Percentiles rank a stretch among this genome's conserved stretches.
Evolutionary conservation across 2,329 filamentous ascomycete species (phyloP).

Genomic region (Zelopaecilomyces penicillatus): DNA sequence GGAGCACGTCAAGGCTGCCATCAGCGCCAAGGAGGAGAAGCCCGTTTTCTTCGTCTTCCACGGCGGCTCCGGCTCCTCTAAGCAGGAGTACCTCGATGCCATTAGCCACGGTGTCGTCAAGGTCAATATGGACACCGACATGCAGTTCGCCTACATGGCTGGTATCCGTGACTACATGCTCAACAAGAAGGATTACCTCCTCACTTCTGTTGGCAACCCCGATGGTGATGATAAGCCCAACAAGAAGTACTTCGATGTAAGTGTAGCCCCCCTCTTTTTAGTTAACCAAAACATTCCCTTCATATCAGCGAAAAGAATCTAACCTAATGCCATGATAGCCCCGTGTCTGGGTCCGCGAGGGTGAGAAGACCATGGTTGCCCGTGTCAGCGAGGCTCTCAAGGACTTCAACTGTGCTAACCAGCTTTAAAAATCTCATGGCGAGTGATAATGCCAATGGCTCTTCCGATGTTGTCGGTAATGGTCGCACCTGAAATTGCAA

Average conservation of each 20-base stretch:
- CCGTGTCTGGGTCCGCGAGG: conserved; percentile 90
- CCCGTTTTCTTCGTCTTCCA: conserved; percentile 99
- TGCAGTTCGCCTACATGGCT: conserved; percentile 87
- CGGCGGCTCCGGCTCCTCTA: conserved; percentile 85
- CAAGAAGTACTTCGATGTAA: conserved; percentile 81
- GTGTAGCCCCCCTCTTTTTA: conserved; percentile 14
- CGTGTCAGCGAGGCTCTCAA: conserved; percentile 73
- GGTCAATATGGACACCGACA: conserved; percentile 98
- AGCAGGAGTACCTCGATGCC: conserved; percentile 82
- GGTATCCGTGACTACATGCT: conserved; percentile 93
- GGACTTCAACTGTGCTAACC: conserved; percentile 66
- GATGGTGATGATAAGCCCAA: conserved; percentile 96
- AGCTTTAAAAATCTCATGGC: conserved; percentile 20
- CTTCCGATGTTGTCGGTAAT: too few species aligned
- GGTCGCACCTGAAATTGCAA: too few species aligned
- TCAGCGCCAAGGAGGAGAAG: conserved; percentile 65
- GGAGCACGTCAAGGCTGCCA: conserved; percentile 76
- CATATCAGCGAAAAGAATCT: background rate
- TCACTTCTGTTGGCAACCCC: conserved; percentile 83
- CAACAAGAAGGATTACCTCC: conserved; percentile 91
- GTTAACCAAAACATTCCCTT: background rate
- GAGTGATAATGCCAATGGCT: too few species aligned
- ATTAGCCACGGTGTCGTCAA: conserved; percentile 95
- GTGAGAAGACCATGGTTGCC: conserved; percentile 90
- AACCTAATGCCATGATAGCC: conserved; percentile 40